Base-by-base conservation (phyloP, 2,329 filamentous ascomycete genomes). In the Tolypocladium inflatum region DNA sequence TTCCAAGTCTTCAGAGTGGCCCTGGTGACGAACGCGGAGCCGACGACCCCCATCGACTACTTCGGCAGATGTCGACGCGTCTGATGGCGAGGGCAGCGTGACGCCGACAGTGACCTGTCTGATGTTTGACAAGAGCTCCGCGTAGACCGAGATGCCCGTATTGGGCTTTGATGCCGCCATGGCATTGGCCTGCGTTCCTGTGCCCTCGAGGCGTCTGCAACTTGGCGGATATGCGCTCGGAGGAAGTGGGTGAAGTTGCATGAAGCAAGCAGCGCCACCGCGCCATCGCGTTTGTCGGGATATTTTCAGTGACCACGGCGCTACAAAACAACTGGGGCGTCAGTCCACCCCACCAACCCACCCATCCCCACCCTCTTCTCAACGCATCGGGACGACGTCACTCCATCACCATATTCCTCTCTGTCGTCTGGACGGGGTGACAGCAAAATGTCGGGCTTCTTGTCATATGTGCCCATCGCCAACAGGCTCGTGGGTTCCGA, bases 91-190 rank as follows among this genome's bases (percentile, higher is more conserved):
- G 3, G 75, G 71, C 1, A 87, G 71, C 3, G 77, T 76, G 8
- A 78, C 81, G 55, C 78, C 80, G 26, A 87, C 71, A 5, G 84
- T 86, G 43, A 88, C 76, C 66, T 87, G 84, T 48, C 80, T 77
- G 62, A 89, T 85, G 60, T 87, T 86, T 35, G 79, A 74, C 3
- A 88, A 77, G 1, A 87, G 76, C 71, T 89, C 86, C 6, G 85
- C 84, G 66, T 88, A 87, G 26, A 88, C 75, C 2, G 70, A 64
- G 23, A 74, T 63, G n/a, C 62, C 55, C 3, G 19, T 53, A 52
- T 55, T 53, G 35, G 60, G 21, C 23, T 17, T 41, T 15, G 39
- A 19, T 13, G 57, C 54, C 26, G 59, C 52, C 65, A 68, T 68
- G 56, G 42, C 41, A 15, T 35, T 21, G 5, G 39, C 51, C 43